A percentile compares a stretch with the other conserved stretches of the same genome.
Conservation (phyloP, 768 basidiomycete species). For the Trametes cingulata region DNA sequence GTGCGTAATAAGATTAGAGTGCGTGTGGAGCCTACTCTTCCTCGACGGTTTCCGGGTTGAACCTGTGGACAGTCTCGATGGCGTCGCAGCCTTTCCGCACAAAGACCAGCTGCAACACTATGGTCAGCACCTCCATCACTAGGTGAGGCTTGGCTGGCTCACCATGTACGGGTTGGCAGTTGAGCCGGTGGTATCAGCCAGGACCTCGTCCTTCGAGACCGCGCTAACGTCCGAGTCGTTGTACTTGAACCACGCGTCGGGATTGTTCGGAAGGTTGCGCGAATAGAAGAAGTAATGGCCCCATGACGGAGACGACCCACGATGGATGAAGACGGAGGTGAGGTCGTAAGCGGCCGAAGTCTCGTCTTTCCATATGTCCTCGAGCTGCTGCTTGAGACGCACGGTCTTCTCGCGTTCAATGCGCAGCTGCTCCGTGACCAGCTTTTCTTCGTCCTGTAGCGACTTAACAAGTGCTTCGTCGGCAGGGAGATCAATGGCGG, state of each 20-base stretch:
- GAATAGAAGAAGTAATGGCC: conserved; percentile 98
- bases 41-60: conserved; percentile 32
- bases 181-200: conserved; percentile 87
- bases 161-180: conserved; percentile 92
- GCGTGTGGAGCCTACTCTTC: conserved; percentile 1
- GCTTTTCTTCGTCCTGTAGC: conserved; percentile 53
- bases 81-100: conserved; percentile 77
- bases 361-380: conserved; percentile 72
- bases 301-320: conserved; percentile 82
- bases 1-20: not conserved
- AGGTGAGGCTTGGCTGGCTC: conserved; percentile 28
- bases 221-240: conserved; percentile 87
- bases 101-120: conserved; percentile 70
- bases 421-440: conserved; percentile 58
- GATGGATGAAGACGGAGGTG: conserved; percentile 93
- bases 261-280: conserved; percentile 74
- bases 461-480: conserved; percentile 57
- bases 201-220: conserved; percentile 78
- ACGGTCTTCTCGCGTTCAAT: conserved; percentile 49
- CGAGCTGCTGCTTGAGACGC: conserved; percentile 66
- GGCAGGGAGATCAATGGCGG: conserved; percentile 44
- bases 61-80: conserved; percentile 79
- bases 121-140: not conserved
- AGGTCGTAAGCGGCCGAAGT: conserved; percentile 78
- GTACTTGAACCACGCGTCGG: conserved; percentile 93